Conservation (phyloP, 257 asterid genomes). For the Scutellaria baicalensis region DNA sequence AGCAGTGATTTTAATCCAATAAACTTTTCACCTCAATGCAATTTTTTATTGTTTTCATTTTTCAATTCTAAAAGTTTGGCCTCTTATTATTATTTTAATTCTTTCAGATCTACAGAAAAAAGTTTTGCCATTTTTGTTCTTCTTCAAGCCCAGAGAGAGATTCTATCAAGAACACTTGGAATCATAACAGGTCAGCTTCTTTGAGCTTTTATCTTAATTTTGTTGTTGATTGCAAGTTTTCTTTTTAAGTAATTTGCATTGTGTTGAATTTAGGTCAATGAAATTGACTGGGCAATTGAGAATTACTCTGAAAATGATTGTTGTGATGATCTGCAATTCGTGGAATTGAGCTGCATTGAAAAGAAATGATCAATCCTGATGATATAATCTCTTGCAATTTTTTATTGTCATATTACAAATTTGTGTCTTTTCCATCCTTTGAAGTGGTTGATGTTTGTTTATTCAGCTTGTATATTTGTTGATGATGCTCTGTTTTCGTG, state of each 20-base stretch:
- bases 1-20: not conserved
- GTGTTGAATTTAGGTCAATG: not conserved
- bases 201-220: not conserved
- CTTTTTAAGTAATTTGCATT: not conserved
- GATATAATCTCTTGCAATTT: not conserved
- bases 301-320: no score
- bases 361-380: slow-evolving; percentile 5
- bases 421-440: no score
- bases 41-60: not conserved
- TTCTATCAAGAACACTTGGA: not conserved
- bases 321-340: no score
- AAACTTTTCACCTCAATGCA: slow-evolving; percentile 20
- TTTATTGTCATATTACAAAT: not conserved
- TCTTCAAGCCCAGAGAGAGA: not conserved
- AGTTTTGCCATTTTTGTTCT: slow-evolving; percentile 22
- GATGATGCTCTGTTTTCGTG: not conserved
- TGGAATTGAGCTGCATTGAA: no score
- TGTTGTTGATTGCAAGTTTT: not conserved
- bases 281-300: no score
- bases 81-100: slow-evolving; percentile 18
- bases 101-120: slow-evolving; percentile 39
- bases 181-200: slow-evolving; percentile 24
- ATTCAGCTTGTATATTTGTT: not conserved
- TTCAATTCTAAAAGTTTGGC: not conserved
- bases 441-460: no score